Evolutionary conservation across 148 eudicot genomes (phyloP).

Genomic region (Persicaria tinctoria): DNA sequence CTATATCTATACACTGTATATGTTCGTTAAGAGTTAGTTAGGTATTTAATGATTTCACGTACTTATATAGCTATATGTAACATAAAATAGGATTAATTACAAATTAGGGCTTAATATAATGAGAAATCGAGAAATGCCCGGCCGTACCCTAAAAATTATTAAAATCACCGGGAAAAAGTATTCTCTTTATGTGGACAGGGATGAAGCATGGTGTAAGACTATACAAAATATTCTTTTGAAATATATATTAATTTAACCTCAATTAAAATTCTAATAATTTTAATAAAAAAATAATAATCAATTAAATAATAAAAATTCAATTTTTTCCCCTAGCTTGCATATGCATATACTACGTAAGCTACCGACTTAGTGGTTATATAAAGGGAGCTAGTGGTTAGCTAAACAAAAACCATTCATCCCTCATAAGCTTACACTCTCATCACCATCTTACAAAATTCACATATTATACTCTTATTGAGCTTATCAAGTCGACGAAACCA

Average conservation of each 20-base stretch:
- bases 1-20: too few relatives aligned
- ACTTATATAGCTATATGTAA: not conserved
- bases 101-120: too few relatives aligned
- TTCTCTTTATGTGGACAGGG: conserved; percentile 8
- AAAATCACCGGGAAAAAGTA: not conserved
- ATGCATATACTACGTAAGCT: conserved; percentile 4
- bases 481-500: not conserved
- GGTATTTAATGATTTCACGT: not conserved
- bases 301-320: not conserved
- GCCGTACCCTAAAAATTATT: not conserved
- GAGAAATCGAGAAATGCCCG: not conserved
- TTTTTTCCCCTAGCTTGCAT: not conserved
- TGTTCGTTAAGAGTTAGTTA: too few relatives aligned
- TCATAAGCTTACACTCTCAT: not conserved
- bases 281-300: not conserved
- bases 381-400: conserved; percentile 1
- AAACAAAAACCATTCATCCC: not conserved
- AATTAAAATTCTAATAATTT: not conserved
- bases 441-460: not conserved
- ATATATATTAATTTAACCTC: not conserved
- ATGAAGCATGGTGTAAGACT: not conserved
- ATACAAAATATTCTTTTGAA: not conserved
- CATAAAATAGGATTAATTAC: not conserved
- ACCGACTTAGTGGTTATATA: conserved; percentile 5
- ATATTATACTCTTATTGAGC: not conserved